Evolutionary conservation across 345 rosid genomes (phyloP), one percentile per base, ranked within the genome.

Genomic region (Turritis glabra): DNA sequence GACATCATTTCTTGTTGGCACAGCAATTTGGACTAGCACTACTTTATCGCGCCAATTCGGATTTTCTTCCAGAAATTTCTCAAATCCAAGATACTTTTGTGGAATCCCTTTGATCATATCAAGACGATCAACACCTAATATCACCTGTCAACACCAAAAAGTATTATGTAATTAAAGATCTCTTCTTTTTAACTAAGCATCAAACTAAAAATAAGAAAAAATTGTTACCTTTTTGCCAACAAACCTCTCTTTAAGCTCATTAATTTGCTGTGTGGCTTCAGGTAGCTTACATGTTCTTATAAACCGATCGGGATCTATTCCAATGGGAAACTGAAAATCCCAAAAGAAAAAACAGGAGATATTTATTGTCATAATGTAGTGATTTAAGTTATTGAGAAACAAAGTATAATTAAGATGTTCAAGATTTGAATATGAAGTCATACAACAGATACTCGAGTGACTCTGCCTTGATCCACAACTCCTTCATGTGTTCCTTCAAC

Each of bases 101-200:
- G 97, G 98, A 81, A 90, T 93, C 72, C 97, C 97, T 80, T 93
- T 93, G 53, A 90, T 93, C 95, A 89, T 89, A 66, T 93, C 98
- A 71, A 90, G 91, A 69, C 98, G 94, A 81, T 92, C 98, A 65
- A 92, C 98, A 46, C 98, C 96, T 77, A 92, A 77, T 96, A 86
- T 53, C 57, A 79, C 52, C 51, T 62, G 32, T 21, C 30, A 66
- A 33, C 33, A 66, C 13, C 56, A 3, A 51, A 2, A 67, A 5
- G 3, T 51, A 22, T 50, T 15, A 53, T 21, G 33, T 67, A 33
- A n/a, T n/a, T n/a, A n/a, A 51, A 8, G 2, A 5, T 13, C 7
- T 21, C 22, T 19, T 43, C 43, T 17, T 21, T 48, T 8, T 47
- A 8, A 53, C 8, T 21, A 59, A 68, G 17, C 12, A 69, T 41